Evolutionary conservation across 1,284 basidiomycete genomes (phyloP).

Genomic region (Grifola frondosa): DNA sequence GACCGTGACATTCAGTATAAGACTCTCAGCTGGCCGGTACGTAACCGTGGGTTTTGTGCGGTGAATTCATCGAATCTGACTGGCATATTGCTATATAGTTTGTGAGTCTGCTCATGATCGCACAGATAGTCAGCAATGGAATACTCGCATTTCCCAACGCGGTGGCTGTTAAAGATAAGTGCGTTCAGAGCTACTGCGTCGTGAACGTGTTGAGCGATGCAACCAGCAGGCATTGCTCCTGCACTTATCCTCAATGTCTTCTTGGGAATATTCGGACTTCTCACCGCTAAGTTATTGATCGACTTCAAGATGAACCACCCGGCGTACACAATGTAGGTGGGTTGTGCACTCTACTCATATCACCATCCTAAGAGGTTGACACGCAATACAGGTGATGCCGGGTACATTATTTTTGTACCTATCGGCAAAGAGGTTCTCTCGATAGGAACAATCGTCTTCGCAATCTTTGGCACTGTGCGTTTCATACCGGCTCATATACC

Average conservation of each 20-base stretch:
- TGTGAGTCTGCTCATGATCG: slow-evolving; percentile 54
- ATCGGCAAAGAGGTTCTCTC: slow-evolving; percentile 48
- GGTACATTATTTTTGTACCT: slow-evolving; percentile 50
- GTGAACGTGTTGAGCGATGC: neutral
- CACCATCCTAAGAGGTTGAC: neutral
- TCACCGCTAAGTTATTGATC: slow-evolving; percentile 52
- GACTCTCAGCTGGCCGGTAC: slow-evolving; percentile 50
- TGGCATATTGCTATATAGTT: slow-evolving; percentile 31
- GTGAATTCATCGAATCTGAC: neutral
- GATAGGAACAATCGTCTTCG: slow-evolving; percentile 51
- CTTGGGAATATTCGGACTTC: slow-evolving; percentile 52
- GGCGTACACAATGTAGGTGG: slow-evolving; percentile 53
- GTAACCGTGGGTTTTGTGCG: slow-evolving; percentile 4
- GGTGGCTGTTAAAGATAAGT: slow-evolving; percentile 50
- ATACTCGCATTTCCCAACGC: slow-evolving; percentile 56
- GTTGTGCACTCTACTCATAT: neutral
- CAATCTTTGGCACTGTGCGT: slow-evolving; percentile 45
- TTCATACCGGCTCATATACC: neutral
- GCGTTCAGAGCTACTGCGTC: no score
- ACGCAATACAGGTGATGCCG: slow-evolving; percentile 46
- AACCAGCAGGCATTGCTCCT: slow-evolving; percentile 44
- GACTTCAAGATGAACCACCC: slow-evolving; percentile 60
- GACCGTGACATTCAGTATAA: slow-evolving; percentile 34
- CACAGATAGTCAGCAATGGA: slow-evolving; percentile 59
- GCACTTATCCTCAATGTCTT: slow-evolving; percentile 55